Evolutionary conservation across 2,329 filamentous ascomycete genomes (phyloP).

Genomic region (Biscogniauxia mediterranea): DNA sequence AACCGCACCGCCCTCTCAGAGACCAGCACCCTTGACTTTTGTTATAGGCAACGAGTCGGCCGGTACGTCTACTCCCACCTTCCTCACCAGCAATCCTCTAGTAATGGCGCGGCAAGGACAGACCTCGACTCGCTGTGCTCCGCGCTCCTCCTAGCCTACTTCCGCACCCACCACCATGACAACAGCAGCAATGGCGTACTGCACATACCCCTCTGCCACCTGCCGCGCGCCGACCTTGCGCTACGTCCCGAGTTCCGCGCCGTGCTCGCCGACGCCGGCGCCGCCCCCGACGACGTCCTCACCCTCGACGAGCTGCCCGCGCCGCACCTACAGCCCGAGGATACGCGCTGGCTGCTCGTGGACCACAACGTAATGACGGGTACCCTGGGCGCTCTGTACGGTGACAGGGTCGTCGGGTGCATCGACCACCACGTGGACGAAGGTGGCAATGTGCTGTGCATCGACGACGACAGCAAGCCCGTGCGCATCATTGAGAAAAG

Average conservation of each 20-base stretch:
- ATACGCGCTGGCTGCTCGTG: slow-evolving; percentile 70
- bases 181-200: slow-evolving; percentile 30
- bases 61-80: slow-evolving; percentile 40
- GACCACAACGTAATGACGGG: slow-evolving; percentile 77
- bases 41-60: slow-evolving; percentile 69
- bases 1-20: slow-evolving; percentile 41
- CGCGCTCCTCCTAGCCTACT: slow-evolving; percentile 70
- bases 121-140: slow-evolving; percentile 81
- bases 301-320: slow-evolving; percentile 58
- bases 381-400: slow-evolving; percentile 52
- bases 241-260: slow-evolving; percentile 72
- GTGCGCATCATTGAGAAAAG: slow-evolving; percentile 63
- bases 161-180: slow-evolving; percentile 50
- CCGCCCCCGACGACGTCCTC: slow-evolving; percentile 61
- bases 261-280: slow-evolving; percentile 59
- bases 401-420: slow-evolving; percentile 56
- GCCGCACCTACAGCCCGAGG: slow-evolving; percentile 44
- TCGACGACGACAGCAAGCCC: slow-evolving; percentile 36
- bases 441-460: slow-evolving; percentile 42
- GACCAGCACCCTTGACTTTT: slow-evolving; percentile 52
- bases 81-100: not conserved
- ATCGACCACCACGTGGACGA: slow-evolving; percentile 83
- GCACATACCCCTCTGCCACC: slow-evolving; percentile 72
- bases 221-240: slow-evolving; percentile 64
- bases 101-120: slow-evolving; percentile 28